Evolutionary conservation across 2,329 filamentous ascomycete species (phyloP), one percentile per base, ranked within the genome.

Genomic region (Waltergamsia citrina): DNA sequence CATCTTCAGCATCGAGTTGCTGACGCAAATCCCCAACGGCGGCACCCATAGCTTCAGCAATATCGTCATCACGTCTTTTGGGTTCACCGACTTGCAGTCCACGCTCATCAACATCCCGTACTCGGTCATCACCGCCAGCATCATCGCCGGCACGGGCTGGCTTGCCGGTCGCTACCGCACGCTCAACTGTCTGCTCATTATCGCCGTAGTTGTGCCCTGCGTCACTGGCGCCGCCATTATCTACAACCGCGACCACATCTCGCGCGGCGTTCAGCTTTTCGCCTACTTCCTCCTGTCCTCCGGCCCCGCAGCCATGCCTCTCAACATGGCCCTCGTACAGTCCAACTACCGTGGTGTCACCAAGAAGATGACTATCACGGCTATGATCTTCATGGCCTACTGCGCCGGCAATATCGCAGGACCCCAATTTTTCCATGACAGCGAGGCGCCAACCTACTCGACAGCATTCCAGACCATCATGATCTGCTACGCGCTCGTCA

Each of bases 1-100:
- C 31, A 62, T 79, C 29, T 62, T 74, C 37, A 56, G 54, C 3
- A 63, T 79, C 16, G 61, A 66, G 16, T 40, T 78, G 5, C 49
- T 69, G 3, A 68, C 63, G 3, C 68, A 74, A 49, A 76, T 79
- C 17, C 73, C 75, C 26, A 80, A 78, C 40, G 74, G 74, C 21
- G 74, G 75, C 17, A 74, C 71, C 1, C 67, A 72, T 43, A 71
- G 65, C 43, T 77, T 78, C 32, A 66, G 67, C 26, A 76, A 74
- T 44, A 60, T 75, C 23, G 67, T 75, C 34, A 61, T 75, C 46
- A 60, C 56, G 29, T 71, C 67, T 5, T 74, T 76, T 33, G 67
- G 68, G 7, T 75, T 74, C 48, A 67, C 66, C 0, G 60, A 62
- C 24, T 53, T 76, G 21, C 59, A 75, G 46, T 67, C 68, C 2